Base-by-base conservation (phyloP, 2,329 filamentous ascomycete species). In the Ceratocystis cacaofunesta region DNA sequence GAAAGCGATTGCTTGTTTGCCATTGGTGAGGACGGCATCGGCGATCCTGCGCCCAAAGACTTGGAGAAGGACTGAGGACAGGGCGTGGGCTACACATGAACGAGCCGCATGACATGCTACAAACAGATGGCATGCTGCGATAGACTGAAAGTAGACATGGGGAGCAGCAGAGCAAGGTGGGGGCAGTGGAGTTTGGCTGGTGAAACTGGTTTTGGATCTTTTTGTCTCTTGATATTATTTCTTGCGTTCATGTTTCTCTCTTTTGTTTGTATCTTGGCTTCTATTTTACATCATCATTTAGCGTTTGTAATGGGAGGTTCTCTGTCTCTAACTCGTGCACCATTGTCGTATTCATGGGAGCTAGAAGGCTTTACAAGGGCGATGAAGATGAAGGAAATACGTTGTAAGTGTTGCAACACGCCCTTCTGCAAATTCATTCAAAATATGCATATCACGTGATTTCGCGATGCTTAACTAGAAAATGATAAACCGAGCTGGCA, bases 1-100 rank as follows among this genome's bases (percentile, higher is more conserved):
- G 94, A 99, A 77, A 95, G 90, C 71, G 95, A 99, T 75, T 95
- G 90, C 73, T 77, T 97, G 70, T 99, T 99, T 77, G 92, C 94
- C 60, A 99, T 99, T 74, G 90, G 90, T 66, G 95, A 97, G 76
- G 91, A 96, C 74, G 94, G 94, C 55, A 99, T 99, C 72, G 90
- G 90, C 32, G 94, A 99, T 74, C 94, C 94, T 57, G 89, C 87
- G 67, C 92, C 94, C 58, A 99, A 99, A 79, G 94, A 99, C 72
- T 76, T 92, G 74, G 92, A 97, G 73, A 95, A 95, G 76, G 88
- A 90, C 66, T 83, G 75, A 57, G 28, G 17, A 15, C 17, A 8
- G 10, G 15, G 52, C 22, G 28, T 32, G 52, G 15, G 52, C 10
- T 17, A 22, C n/a, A 28, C 8, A n/a, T 58, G 30, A 10, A 58